These are phyloP conservation scores for Ogataea trehaloabstinens DNA, from an alignment of 805 yeast species.

Conservation along the genomic window DNA sequence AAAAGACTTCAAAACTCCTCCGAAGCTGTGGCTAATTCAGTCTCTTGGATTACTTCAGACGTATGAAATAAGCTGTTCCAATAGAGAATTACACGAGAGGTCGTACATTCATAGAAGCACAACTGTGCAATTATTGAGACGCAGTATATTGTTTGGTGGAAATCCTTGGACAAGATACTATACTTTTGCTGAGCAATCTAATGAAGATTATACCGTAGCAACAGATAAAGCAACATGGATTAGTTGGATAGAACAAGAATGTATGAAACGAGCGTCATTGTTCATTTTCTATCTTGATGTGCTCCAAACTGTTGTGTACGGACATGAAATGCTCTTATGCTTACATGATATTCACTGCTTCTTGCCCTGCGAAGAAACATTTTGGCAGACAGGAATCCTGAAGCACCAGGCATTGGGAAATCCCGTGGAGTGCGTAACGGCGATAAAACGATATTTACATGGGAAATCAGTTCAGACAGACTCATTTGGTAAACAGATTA, in stretches of 20 bases:
- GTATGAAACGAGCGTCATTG: slow-evolving; percentile 65
- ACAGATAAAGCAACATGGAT: slow-evolving; percentile 33
- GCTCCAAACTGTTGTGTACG: slow-evolving; percentile 65
- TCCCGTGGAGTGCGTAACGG: slow-evolving; percentile 1
- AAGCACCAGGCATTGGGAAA: slow-evolving; percentile 21
- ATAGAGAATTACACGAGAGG: slow-evolving; percentile 44
- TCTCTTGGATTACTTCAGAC: slow-evolving; percentile 43
- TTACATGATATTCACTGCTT: slow-evolving; percentile 52
- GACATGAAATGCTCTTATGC: slow-evolving; percentile 52
- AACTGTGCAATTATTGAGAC: slow-evolving; percentile 44
- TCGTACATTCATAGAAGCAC: slow-evolving; percentile 49
- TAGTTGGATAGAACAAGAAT: slow-evolving; percentile 74
- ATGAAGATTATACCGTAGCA: slow-evolving; percentile 16
- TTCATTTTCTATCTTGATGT: slow-evolving; percentile 73
- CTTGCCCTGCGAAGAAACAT: slow-evolving; percentile 53
- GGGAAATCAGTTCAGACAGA: slow-evolving; percentile 39
- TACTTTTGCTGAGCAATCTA: slow-evolving; percentile 17
- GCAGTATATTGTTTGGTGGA: slow-evolving; percentile 43
- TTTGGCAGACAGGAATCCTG: slow-evolving; percentile 37
- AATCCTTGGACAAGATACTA: slow-evolving; percentile 32
- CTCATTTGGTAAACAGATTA: slow-evolving; percentile 56
- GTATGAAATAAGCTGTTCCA: slow-evolving; percentile 42
- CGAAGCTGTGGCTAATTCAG: slow-evolving; percentile 45
- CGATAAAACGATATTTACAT: slow-evolving; percentile 37
- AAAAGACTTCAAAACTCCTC: slow-evolving; percentile 41